phyloP scores from a whole-genome alignment of 805 yeast species.

The Candida insectalens region DNA sequence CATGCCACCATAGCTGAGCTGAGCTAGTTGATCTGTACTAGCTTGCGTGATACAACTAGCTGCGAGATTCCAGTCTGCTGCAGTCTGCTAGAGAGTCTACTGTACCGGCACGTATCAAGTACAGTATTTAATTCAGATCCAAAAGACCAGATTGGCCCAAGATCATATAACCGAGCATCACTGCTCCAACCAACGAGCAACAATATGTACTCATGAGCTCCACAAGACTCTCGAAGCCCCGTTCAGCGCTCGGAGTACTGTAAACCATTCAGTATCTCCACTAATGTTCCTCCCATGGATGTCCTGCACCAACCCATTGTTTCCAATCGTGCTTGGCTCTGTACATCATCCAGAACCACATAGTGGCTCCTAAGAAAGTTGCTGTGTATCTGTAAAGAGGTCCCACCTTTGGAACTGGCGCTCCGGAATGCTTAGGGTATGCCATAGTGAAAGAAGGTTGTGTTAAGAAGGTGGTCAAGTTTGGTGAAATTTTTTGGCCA shows the following conservation, averaged over 20 bases:
- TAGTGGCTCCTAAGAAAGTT: conserved; percentile 68
- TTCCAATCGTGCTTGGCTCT: conserved; percentile 66
- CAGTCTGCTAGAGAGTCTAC: no score
- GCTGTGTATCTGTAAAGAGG: conserved; percentile 48
- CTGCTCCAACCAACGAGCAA: neutral
- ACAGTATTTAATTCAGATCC: no score
- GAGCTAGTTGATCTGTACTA: no score
- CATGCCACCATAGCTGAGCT: no score
- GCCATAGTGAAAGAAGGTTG: no score
- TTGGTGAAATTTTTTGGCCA: no score
- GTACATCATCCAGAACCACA: conserved; percentile 86
- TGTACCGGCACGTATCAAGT: no score
- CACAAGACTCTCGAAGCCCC: neutral
- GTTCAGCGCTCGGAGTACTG: conserved; percentile 20
- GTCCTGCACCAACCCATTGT: conserved; percentile 43
- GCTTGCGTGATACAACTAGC: no score
- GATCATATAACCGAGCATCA: no score
- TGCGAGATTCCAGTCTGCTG: no score
- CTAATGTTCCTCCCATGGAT: conserved; percentile 38
- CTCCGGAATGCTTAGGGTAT: conserved; percentile 37
- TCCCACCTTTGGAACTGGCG: conserved; percentile 58
- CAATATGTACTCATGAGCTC: neutral
- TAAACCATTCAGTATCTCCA: no score
- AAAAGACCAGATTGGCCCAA: neutral
- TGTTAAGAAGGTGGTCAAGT: no score